Evolutionary conservation across 1,139 yeast genomes (phyloP), one percentile per base, ranked within the genome.

Genomic region (Lodderomyces metapsilosis): DNA sequence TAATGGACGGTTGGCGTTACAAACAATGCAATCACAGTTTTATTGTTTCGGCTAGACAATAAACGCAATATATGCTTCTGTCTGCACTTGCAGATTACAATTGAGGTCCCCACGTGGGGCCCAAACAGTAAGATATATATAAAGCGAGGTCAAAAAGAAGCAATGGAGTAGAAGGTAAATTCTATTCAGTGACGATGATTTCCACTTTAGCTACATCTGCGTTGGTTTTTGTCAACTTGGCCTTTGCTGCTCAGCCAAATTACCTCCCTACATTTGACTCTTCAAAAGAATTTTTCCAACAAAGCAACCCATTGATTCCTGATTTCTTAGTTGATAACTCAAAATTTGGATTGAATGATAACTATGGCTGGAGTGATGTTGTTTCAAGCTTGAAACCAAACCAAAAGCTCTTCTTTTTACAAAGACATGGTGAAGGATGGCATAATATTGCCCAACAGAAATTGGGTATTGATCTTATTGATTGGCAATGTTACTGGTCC

Each of bases 401-500:
- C 40, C 47, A 43, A 11, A 69, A 68, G 43, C 50, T 69, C n/a
- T 48, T 70, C 12, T 64, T 64, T 28, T 48, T 66, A 11, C 73
- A 66, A 36, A 58, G 76, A 47, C 76, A 70, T 43, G 74, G 72
- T 6, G 66, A 68, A 51, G 75, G 73, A 1, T 65, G 50, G 47
- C 75, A 70, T 44, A 70, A 70, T 42, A 56, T 60, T 17, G 72
- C 66, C 0, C 43, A 41, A n/a, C 11, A 12, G 11, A 11, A 23
- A 15, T 12, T 32, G 10, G 16, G 35, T n/a, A 40, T 36, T 15
- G 17, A 31, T 1, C 61, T 53, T 38, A 38, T 47, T 23, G 60
- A 60, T 3, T 69, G 74, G 74, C 42, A 40, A 5, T 68, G 75
- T 45, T 54, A 55, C 40, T 66, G 66, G 62, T 63, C 62, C 34